Conservation (phyloP, 2,329 filamentous ascomycete genomes). For the Hymenoscyphus repandus region DNA sequence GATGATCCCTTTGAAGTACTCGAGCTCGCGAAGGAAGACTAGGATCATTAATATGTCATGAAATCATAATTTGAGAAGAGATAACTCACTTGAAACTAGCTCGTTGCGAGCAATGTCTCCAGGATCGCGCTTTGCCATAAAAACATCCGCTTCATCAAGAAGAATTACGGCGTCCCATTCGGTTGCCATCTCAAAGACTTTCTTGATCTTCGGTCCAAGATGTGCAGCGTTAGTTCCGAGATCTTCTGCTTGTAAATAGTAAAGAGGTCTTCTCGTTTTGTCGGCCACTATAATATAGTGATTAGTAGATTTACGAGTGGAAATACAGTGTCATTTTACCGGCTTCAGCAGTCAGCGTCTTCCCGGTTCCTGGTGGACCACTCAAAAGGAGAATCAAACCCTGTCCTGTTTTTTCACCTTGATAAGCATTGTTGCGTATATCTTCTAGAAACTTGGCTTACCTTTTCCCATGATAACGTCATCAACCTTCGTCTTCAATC, state of each 20-base stretch:
- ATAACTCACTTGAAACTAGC: conserved; percentile 35
- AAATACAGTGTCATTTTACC: neutral
- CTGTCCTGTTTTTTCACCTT: too few relatives aligned
- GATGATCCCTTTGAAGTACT: conserved; percentile 4
- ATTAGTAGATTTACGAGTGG: neutral
- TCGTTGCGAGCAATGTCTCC: conserved; percentile 44
- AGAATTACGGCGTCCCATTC: conserved; percentile 21
- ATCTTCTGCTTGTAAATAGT: conserved; percentile 19
- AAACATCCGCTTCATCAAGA: conserved; percentile 43
- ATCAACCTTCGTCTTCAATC: conserved; percentile 15
- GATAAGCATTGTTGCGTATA: too few relatives aligned
- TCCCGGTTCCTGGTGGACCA: conserved; percentile 18
- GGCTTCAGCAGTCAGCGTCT: conserved; percentile 34
- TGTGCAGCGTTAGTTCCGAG: conserved; percentile 14
- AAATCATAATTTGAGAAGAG: neutral
- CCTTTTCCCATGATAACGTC: conserved; percentile 33
- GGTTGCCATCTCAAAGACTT: conserved; percentile 20
- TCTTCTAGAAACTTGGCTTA: too few relatives aligned
- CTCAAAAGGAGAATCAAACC: conserved; percentile 18
- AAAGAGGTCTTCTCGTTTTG: conserved; percentile 16
- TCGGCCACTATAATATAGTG: conserved; percentile 11
- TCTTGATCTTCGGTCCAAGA: conserved; percentile 18
- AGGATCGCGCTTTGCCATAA: conserved; percentile 42
- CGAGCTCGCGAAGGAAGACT: conserved; percentile 8
- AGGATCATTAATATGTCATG: neutral